Percentiles rank a stretch among this genome's conserved stretches.
These are phyloP conservation scores for Alternaria incomplexa DNA, from an alignment of 2,329 filamentous ascomycete genomes.

Conservation along the genomic window DNA sequence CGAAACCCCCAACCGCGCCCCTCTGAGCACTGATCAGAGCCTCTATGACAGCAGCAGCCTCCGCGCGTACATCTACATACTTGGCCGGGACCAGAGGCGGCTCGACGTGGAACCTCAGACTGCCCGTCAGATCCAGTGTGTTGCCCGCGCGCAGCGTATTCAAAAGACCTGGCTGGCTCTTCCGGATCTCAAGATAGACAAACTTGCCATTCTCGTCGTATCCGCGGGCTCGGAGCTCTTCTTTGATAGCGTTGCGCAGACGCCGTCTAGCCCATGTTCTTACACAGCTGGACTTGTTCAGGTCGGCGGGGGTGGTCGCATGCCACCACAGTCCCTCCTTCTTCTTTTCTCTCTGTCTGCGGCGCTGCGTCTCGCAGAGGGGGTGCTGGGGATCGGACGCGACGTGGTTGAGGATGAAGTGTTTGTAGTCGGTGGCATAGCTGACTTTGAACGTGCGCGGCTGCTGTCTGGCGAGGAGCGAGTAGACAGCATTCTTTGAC, in stretches of 20 bases:
- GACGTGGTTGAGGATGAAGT: conserved; percentile 30
- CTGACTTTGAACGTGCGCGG: conserved; percentile 28
- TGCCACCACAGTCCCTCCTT: conserved; percentile 44
- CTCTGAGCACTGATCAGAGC: conserved; percentile 1
- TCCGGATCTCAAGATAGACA: conserved; percentile 7
- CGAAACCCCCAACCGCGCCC: not conserved
- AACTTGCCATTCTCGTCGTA: conserved; percentile 37
- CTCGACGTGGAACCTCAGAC: conserved; percentile 31
- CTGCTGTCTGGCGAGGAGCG: conserved; percentile 18
- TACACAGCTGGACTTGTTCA: conserved; percentile 42
- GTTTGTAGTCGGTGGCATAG: conserved; percentile 32
- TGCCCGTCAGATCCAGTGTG: conserved; percentile 28
- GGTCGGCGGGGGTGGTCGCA: conserved; percentile 25
- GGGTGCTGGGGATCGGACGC: conserved; percentile 33
- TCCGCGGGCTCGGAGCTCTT: conserved; percentile 34
- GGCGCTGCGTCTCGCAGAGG: conserved; percentile 26
- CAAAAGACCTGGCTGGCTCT: not conserved
- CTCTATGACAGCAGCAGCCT: conserved; percentile 28
- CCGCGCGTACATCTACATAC: conserved; percentile 31
- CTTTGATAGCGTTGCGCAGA: conserved; percentile 38
- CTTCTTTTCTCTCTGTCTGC: conserved; percentile 23
- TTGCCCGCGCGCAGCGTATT: conserved; percentile 5
- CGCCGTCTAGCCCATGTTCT: conserved; percentile 40
- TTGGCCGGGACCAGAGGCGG: conserved; percentile 34
- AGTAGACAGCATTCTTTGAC: conserved; percentile 12